Percentiles rank a stretch among this genome's conserved stretches.
Conservation (phyloP, 345 rosid species). For the Noccaea caerulescens region DNA sequence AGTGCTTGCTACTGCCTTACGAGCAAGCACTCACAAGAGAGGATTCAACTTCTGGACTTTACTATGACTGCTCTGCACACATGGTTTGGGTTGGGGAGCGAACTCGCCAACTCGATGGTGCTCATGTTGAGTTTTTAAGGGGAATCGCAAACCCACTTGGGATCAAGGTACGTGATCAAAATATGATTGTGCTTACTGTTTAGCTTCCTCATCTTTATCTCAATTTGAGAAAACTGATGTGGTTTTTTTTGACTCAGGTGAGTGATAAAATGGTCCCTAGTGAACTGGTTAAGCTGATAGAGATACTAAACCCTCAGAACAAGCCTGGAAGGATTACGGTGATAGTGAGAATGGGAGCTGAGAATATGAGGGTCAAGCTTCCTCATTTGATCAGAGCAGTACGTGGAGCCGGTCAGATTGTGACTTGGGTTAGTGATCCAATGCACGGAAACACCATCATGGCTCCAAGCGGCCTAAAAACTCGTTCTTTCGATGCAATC, state of each 20-base stretch:
- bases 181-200: neutral
- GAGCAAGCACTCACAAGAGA: conserved; percentile 77
- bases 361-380: conserved; percentile 65
- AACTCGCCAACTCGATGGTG: conserved; percentile 73
- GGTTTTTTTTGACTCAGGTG: conserved; percentile 42
- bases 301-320: conserved; percentile 64
- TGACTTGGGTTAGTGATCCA: conserved; percentile 77
- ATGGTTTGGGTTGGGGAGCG: conserved; percentile 78
- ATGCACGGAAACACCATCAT: conserved; percentile 75
- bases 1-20: conserved; percentile 65
- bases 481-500: conserved; percentile 64
- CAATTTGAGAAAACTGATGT: neutral
- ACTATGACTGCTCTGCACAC: conserved; percentile 74
- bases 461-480: conserved; percentile 67
- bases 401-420: conserved; percentile 65
- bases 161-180: conserved; percentile 48
- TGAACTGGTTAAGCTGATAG: conserved; percentile 60
- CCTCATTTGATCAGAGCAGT: conserved; percentile 64
- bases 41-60: conserved; percentile 70
- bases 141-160: conserved; percentile 73
- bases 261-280: conserved; percentile 70
- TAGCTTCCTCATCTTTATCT: conserved; percentile 6
- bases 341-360: conserved; percentile 71
- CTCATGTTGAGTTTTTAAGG: conserved; percentile 68
- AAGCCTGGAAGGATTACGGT: conserved; percentile 64